Evolutionary conservation across 768 basidiomycete genomes (phyloP), one percentile per base, ranked within the genome.

Genomic region (Tulasnella sp.): DNA sequence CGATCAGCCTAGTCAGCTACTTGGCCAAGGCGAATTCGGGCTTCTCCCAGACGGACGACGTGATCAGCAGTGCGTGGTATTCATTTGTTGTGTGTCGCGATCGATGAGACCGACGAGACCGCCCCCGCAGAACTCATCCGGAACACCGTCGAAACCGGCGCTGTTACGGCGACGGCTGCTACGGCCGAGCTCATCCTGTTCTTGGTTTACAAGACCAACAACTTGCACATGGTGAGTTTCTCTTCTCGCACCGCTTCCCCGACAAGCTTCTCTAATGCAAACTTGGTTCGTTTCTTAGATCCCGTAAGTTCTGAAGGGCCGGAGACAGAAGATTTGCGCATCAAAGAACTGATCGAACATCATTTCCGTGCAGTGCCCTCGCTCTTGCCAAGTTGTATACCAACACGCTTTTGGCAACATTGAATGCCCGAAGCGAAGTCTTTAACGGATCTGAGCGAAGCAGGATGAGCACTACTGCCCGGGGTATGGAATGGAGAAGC

Each of bases 381-480:
- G 78, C 80, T 22, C 77, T 81, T 54, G 78, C 80, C 20, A 81
- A 81, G 80, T 40, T 81, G 60, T 81, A 81, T 31, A 81, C 81
- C 37, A 81, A 81, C 72, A 81, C 81, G 28, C 73, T 81, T 41
- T 28, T 81, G 34, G 80, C 80, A n/a, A 80, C 81, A 28, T 69
- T 81, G 54, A 81, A 81, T 74, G 42, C 80, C 24, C 50, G 81
- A 42, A 81, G 76, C 76, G 76, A 77, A 20, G 48, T 64, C 12
- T 77, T 77, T 50, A 77, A 77, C 50, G 40, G 48, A 44, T 77
- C 76, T 12, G 74, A 75, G 74, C 74, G 74, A 42, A 42, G 41
- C 41, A 31, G 74, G 22, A 75, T 75, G 74, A 75, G 46, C 46
- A 75, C 74, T 28, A 14, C 22, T 4, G 40, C n/a, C 41, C 74